phyloP scores from a whole-genome alignment of 345 rosid genomes.

The Citrus sinensis region DVS_A1.0 CM039163.1:7950001-7950500 shows the following conservation, averaged over 20 bases:
- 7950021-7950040: constrained; percentile 59
- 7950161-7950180: not conserved
- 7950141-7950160: not conserved
- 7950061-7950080: not conserved
- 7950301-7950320: constrained; percentile 92
- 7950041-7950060: not conserved
- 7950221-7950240: constrained; percentile 5
- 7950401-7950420: not conserved
- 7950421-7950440: not conserved
- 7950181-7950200: not conserved
- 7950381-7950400: not conserved
- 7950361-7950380: constrained; percentile 4
- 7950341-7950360: constrained; percentile 98
- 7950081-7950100: not conserved
- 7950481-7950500: constrained; percentile 51
- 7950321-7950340: constrained; percentile 84
- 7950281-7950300: constrained; percentile 71
- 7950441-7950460: constrained; percentile 54
- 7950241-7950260: constrained; percentile 65
- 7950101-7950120: not conserved
- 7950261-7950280: constrained; percentile 70
- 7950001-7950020: constrained; percentile 92
- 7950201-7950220: not conserved
- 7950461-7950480: constrained; percentile 62
- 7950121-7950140: not conserved